A percentile compares a stretch with the other conserved stretches of the same genome.
phyloP scores from a whole-genome alignment of 495 filamentous ascomycete genomes.

The Haplographium delicatum region DNA sequence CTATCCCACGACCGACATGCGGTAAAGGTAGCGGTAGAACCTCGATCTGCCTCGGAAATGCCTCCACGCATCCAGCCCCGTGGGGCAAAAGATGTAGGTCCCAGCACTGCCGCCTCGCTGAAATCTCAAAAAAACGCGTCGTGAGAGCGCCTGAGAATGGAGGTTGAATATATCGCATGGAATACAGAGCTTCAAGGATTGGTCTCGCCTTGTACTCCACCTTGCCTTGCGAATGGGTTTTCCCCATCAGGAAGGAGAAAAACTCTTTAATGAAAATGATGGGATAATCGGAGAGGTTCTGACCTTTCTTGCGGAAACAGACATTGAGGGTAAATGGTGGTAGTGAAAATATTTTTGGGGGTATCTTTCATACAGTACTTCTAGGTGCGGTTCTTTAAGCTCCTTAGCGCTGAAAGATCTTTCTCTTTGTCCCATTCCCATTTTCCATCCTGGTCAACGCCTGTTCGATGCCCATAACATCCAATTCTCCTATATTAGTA shows the following conservation, averaged over 20 bases:
- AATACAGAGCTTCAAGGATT: conserved; percentile 63
- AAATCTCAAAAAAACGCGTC: too few relatives aligned
- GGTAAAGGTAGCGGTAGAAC: background rate
- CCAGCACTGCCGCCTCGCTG: too few relatives aligned
- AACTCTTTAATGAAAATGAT: background rate
- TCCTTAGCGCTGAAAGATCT: conserved; percentile 12
- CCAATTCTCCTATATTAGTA: conserved; percentile 38
- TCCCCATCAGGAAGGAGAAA: background rate
- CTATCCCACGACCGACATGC: background rate
- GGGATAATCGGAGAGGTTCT: background rate
- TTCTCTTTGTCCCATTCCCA: conserved; percentile 10
- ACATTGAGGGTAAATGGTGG: background rate
- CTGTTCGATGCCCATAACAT: conserved; percentile 51
- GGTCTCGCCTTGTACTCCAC: conserved; percentile 61
- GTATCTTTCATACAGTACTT: conserved; percentile 16
- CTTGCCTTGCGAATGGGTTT: conserved; percentile 47
- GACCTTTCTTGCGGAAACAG: background rate
- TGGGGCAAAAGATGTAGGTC: background rate
- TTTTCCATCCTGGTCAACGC: conserved; percentile 28
- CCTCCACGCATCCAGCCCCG: background rate
- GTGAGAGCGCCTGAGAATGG: too few relatives aligned
- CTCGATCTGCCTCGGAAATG: background rate
- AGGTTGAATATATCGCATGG: conserved; percentile 52
- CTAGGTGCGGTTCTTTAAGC: background rate
- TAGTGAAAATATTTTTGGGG: background rate